Evolutionary conservation across 164 flowering plant genomes (phyloP), one percentile per base, ranked within the genome.

Genomic region (Umbilicus rupestris): DNA sequence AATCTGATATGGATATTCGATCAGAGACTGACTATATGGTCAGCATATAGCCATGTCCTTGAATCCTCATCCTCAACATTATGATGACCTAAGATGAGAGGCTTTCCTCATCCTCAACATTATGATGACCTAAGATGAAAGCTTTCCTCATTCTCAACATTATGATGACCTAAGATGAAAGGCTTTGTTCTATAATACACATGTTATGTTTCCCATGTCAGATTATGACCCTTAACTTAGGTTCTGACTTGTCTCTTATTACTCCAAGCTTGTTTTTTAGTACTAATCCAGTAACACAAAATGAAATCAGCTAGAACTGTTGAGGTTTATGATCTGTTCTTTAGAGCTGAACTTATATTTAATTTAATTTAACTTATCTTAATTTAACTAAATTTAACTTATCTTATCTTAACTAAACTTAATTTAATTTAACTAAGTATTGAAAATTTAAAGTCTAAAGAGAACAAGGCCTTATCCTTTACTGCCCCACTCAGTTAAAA

Each of bases 1-100:
- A 55, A 55, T 55, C 60, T 55, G 60, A 55, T 11, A 28, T 55
- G 60, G 60, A 55, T 55, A 55, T 55, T 55, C 60, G 16, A 14
- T 24, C 33, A 55, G 33, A 29, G 60, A 55, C 60, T 17, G 60
- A 55, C 60, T 17, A 55, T 3, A 55, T n/a, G 33, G 59, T 0
- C 60, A 28, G 60, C 33, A 55, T 55, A 16, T 55, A 3, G 35
- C 60, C 60, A 55, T 26, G 60, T 26, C 60, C 60, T 28, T 26
- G 31, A 55, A 55, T 28, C 35, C 33, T 24, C 2, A 10, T 24
- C 16, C 16, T 52, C 59, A 28, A 55, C 60, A 28, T 11, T 28
- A 55, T 28, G 60, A 55, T 55, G 60, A 28, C 60, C 33, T 28
- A 28, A 28, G 16, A 35, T 35, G 7, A 35, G 37, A 35, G n/a